Conservation (phyloP, 2,329 filamentous ascomycete genomes). For the Gaeumannomyces sp. region DNA sequence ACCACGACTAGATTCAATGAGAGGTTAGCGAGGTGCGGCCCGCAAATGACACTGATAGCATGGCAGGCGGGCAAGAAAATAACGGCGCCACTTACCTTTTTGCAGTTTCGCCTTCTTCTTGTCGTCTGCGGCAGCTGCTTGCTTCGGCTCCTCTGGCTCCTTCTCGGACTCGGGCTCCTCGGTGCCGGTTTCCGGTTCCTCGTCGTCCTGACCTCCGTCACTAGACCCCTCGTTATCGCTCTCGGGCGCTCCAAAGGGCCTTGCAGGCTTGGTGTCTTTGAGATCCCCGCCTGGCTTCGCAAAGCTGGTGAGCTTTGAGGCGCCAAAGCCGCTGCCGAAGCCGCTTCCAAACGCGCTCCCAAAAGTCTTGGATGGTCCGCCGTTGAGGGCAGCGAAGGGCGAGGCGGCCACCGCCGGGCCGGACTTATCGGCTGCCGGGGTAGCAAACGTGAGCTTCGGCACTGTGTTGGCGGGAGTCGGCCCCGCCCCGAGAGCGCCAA, state of each 20-base stretch:
- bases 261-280: slow-evolving; percentile 52
- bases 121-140: slow-evolving; percentile 39
- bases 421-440: slow-evolving; percentile 18
- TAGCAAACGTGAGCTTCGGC: slow-evolving; percentile 45
- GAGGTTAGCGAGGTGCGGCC: slow-evolving; percentile 20
- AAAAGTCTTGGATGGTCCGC: slow-evolving; percentile 38
- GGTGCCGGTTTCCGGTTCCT: slow-evolving; percentile 15
- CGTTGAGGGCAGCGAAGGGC: slow-evolving; percentile 40
- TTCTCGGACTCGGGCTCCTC: slow-evolving; percentile 35
- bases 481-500: slow-evolving; percentile 26
- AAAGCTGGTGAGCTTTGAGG: slow-evolving; percentile 57
- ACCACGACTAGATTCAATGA: slow-evolving; percentile 50
- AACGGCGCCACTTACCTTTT: slow-evolving; percentile 49
- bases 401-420: slow-evolving; percentile 27
- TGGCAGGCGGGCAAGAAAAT: neutral
- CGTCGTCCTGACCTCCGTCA: slow-evolving; percentile 33
- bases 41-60: neutral
- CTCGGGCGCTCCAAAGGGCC: slow-evolving; percentile 71
- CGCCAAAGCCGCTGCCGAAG: slow-evolving; percentile 38
- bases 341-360: slow-evolving; percentile 31
- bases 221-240: slow-evolving; percentile 52
- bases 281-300: slow-evolving; percentile 53
- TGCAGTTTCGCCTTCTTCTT: slow-evolving; percentile 63
- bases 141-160: slow-evolving; percentile 43
- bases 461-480: slow-evolving; percentile 10